Evolutionary conservation across 495 filamentous ascomycete species (phyloP).

Genomic region (Hypoxylon intermedium): DNA sequence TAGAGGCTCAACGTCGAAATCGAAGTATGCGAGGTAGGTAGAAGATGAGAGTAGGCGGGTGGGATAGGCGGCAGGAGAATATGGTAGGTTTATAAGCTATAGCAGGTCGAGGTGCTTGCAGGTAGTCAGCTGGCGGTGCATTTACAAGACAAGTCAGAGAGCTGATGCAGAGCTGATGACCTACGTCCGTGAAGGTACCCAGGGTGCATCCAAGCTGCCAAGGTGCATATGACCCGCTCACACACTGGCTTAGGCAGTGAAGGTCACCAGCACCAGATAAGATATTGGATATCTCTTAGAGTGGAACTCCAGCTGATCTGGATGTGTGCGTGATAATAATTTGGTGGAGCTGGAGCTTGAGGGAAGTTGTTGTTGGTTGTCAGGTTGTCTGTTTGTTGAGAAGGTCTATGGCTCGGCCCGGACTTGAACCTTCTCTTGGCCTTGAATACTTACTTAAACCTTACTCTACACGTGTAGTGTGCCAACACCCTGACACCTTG

Average conservation of each 20-base stretch:
- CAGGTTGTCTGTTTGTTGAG: too few species aligned
- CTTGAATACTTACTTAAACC: too few species aligned
- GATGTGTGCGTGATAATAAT: neutral
- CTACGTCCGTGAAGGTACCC: neutral
- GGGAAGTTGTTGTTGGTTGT: neutral
- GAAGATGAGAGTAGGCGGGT: too few species aligned
- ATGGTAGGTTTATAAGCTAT: constrained; percentile 2
- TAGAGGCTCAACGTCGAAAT: too few species aligned
- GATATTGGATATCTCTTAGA: neutral
- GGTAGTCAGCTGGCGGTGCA: constrained; percentile 19
- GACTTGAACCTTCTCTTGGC: neutral
- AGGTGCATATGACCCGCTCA: constrained; percentile 14
- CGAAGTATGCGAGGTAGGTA: too few species aligned
- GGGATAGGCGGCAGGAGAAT: neutral
- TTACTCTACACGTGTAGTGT: neutral
- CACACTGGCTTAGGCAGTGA: neutral
- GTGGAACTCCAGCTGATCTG: too few species aligned
- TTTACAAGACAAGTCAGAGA: constrained; percentile 19
- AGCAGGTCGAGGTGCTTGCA: neutral
- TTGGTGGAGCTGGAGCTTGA: neutral
- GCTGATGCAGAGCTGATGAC: constrained; percentile 15
- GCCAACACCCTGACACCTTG: too few species aligned
- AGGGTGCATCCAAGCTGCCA: neutral
- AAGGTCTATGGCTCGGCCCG: neutral
- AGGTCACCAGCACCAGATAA: neutral